Evolutionary conservation across 2,329 filamentous ascomycete genomes (phyloP), one percentile per base, ranked within the genome.

Genomic region (Canariomyces notabilis): DNA sequence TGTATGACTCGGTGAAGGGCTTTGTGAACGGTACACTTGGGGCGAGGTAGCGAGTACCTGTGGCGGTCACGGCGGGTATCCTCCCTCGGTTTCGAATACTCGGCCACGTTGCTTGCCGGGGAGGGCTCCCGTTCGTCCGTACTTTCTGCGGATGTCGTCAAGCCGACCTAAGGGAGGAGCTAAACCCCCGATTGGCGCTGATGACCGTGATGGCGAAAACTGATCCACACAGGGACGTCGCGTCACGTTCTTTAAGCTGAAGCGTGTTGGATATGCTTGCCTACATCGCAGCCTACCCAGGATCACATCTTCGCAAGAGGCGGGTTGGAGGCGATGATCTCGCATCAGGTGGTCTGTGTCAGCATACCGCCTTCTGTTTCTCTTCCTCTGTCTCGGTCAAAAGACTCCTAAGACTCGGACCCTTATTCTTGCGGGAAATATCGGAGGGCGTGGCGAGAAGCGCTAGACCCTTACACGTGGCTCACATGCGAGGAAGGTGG

Each of bases 41-140:
- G 26, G 9, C 9, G 26, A 5, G 9, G 26, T 29, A 29, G 9
- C 14, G 26, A 9, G 26, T 9, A 29, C 26, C 26, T 29, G 26
- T 29, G 26, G 26, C 7, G 14, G 26, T 29, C 26, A 9, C 14
- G 8, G 26, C 26, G 7, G 26, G 14, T 8, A 29, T 9, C n/a
- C n/a, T n/a, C n/a, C n/a, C n/a, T n/a, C n/a, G 7, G 4, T 29
- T 3, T 29, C 7, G 4, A 9, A 9, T 12, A 9, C 8, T 29
- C 14, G 14, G 8, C 26, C 4, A 29, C 26, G 26, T 29, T 29
- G 4, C 26, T 9, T 29, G 26, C 8, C 7, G 26, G 26, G 8
- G 4, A 5, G 26, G 4, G 26, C 26, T 9, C 26, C 26, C 42
- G 36, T 45, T 44, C 42, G 36, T 45, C 36, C 21, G 36, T 37